Conservation (phyloP, 1,139 yeast species). For the Nakaseomyces uthaithaninus region DNA sequence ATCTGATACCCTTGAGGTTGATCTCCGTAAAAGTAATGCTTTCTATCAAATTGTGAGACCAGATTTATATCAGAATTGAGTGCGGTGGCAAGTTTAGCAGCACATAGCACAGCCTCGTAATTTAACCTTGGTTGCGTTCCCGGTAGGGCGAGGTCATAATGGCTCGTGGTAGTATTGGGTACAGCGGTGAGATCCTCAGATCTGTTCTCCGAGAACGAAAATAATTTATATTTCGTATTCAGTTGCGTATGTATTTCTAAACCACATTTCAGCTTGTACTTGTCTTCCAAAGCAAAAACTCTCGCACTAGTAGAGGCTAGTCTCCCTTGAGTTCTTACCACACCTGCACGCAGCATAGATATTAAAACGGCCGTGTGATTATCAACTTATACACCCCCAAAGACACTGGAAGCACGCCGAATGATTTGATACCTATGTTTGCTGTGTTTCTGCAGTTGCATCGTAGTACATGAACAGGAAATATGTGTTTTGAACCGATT, state of each 20-base stretch:
- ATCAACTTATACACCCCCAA: too few species aligned
- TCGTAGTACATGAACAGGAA: too few species aligned
- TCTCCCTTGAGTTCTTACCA: neutral
- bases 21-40: slow-evolving; percentile 93
- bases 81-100: slow-evolving; percentile 67
- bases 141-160: slow-evolving; percentile 79
- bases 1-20: slow-evolving; percentile 95
- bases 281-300: neutral
- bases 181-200: slow-evolving; percentile 35
- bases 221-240: slow-evolving; percentile 63
- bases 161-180: slow-evolving; percentile 70
- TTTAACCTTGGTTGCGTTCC: slow-evolving; percentile 87
- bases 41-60: slow-evolving; percentile 71
- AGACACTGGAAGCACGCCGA: too few species aligned
- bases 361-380: neutral
- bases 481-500: too few species aligned
- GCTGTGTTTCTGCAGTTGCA: too few species aligned
- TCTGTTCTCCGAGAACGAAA: slow-evolving; percentile 50
- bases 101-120: slow-evolving; percentile 62
- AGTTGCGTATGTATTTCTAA: slow-evolving; percentile 90
- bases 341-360: slow-evolving; percentile 1
- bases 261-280: slow-evolving; percentile 58
- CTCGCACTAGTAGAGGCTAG: neutral
- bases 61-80: slow-evolving; percentile 52
- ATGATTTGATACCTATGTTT: too few species aligned